These are phyloP conservation scores for Ambrosiella beaveri DNA, from an alignment of 2,329 filamentous ascomycete species.

Conservation along the genomic window DNA sequence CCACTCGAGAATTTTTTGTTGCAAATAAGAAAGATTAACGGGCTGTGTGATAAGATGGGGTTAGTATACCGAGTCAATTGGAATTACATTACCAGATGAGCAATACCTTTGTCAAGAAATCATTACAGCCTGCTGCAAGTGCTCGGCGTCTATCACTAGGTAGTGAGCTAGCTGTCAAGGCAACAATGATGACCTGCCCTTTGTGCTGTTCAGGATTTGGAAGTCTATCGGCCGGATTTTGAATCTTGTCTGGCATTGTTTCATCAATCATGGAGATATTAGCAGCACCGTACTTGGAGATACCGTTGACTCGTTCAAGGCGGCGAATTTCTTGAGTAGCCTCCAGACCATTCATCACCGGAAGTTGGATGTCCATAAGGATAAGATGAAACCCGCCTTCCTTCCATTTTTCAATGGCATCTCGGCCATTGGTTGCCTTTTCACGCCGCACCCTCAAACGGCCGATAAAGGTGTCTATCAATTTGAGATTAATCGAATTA, in stretches of 20 bases:
- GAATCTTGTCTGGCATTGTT: background rate
- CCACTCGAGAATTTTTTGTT: conserved; percentile 98
- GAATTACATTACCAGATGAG: background rate
- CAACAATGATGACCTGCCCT: conserved; percentile 93
- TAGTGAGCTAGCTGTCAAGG: conserved; percentile 80
- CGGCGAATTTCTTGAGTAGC: conserved; percentile 88
- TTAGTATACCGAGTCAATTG: background rate
- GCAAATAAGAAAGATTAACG: conserved; percentile 93
- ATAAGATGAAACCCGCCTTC: conserved; percentile 87
- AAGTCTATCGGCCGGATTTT: conserved; percentile 49
- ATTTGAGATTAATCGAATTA: conserved; percentile 90
- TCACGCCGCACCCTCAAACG: conserved; percentile 89
- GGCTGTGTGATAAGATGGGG: conserved; percentile 36
- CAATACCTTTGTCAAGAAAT: conserved; percentile 88
- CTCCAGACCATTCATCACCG: conserved; percentile 88
- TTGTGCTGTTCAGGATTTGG: conserved; percentile 62
- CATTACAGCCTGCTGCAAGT: conserved; percentile 87
- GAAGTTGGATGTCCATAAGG: conserved; percentile 95
- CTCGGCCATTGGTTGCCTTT: conserved; percentile 87
- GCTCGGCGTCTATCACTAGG: conserved; percentile 94
- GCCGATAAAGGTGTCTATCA: conserved; percentile 92
- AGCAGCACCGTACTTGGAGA: conserved; percentile 27
- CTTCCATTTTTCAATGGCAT: conserved; percentile 87
- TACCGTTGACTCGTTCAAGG: conserved; percentile 76
- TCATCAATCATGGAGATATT: background rate